These are phyloP conservation scores for Citrus australasica DNA, from an alignment of 345 rosid species.

Conservation along the genomic window DNA sequence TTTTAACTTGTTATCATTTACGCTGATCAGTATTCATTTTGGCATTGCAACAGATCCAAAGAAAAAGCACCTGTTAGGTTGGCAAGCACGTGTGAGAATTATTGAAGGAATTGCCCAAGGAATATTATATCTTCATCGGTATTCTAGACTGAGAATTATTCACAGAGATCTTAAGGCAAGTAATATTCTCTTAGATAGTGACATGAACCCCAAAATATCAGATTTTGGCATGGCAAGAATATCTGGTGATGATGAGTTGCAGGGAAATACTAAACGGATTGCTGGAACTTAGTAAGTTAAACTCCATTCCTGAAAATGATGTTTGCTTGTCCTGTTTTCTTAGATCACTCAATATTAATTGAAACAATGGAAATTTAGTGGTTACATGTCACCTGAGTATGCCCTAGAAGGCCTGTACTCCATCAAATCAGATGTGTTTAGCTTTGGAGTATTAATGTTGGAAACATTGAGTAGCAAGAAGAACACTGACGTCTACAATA, in stretches of 20 bases:
- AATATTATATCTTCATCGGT: slow-evolving; percentile 36
- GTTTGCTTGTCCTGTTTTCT: not conserved
- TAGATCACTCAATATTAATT: not conserved
- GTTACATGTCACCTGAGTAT: slow-evolving; percentile 44
- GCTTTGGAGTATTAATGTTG: slow-evolving; percentile 13
- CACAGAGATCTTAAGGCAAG: slow-evolving; percentile 33
- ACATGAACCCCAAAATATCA: slow-evolving; percentile 49
- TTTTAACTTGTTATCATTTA: not conserved
- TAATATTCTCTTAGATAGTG: slow-evolving; percentile 34
- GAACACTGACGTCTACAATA: slow-evolving; percentile 39
- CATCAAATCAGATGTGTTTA: slow-evolving; percentile 6
- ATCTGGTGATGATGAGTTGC: slow-evolving; percentile 33
- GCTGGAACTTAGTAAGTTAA: slow-evolving; percentile 50
- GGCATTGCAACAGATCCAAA: slow-evolving; percentile 6
- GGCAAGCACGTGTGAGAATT: slow-evolving; percentile 26
- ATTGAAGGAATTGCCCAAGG: slow-evolving; percentile 33
- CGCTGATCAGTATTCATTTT: no score
- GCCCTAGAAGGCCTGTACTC: not conserved
- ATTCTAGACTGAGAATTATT: slow-evolving; percentile 26
- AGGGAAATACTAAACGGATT: slow-evolving; percentile 37
- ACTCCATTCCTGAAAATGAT: not conserved
- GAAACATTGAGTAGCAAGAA: slow-evolving; percentile 44
- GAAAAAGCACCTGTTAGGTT: not conserved
- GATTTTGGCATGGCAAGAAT: slow-evolving; percentile 58
- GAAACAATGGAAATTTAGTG: slow-evolving; percentile 18